Percentiles rank a stretch among this genome's conserved stretches.
These are phyloP conservation scores for Falciphora oryzae DNA, from an alignment of 2,329 filamentous ascomycete genomes.

Conservation along the genomic window DNA sequence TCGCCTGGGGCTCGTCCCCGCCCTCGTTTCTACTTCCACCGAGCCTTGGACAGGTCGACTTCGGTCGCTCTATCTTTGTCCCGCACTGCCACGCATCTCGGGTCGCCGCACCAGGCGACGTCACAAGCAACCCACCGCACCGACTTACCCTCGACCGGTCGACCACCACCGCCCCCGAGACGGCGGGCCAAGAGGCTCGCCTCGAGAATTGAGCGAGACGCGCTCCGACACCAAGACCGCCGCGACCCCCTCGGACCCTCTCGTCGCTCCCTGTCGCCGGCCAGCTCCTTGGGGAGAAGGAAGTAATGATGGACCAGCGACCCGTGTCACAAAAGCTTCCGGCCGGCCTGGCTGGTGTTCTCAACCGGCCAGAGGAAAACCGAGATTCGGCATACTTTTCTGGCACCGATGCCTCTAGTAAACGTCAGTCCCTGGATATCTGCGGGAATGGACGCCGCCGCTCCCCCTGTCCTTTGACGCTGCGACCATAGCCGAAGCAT, in stretches of 20 bases:
- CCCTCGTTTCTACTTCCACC: constrained; percentile 1
- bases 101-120: not conserved
- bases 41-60: not conserved
- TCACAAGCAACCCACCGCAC: not conserved
- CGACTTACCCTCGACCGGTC: not conserved
- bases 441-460: not conserved
- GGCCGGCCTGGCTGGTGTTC: constrained; percentile 42
- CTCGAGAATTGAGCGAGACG: not conserved
- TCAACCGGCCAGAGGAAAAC: constrained; percentile 45
- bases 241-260: not conserved
- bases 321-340: constrained; percentile 39
- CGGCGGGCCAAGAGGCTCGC: not conserved
- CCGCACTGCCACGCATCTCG: not conserved
- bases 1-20: not conserved
- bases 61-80: not conserved
- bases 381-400: constrained; percentile 49
- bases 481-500: not conserved
- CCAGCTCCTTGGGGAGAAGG: not conserved
- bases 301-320: constrained; percentile 31
- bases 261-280: not conserved
- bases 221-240: not conserved
- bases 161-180: not conserved
- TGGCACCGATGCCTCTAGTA: constrained; percentile 42
- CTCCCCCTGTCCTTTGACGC: not conserved
- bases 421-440: constrained; percentile 35